These are phyloP conservation scores for Oxyria digyna DNA, from an alignment of 148 eudicot species.

Conservation along the genomic window DNA sequence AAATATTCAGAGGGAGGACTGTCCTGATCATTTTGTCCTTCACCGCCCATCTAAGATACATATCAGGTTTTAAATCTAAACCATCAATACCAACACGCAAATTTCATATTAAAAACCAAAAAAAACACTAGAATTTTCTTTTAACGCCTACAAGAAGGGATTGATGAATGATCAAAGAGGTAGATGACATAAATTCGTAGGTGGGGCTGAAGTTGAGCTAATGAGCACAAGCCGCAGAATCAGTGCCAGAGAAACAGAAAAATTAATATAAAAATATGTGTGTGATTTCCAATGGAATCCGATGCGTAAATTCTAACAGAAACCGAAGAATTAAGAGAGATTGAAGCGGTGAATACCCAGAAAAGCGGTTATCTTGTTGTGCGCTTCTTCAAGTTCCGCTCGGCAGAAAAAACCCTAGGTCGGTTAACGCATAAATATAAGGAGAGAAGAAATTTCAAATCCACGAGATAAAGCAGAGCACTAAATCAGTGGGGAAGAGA, in stretches of 20 bases:
- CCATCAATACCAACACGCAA: neutral
- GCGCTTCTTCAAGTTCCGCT: neutral
- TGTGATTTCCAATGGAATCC: conserved; percentile 2
- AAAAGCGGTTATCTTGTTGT: conserved; percentile 8
- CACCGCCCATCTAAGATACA: conserved; percentile 12
- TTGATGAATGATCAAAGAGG: neutral
- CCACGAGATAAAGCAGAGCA: conserved; percentile 8
- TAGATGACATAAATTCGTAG: conserved; percentile 2
- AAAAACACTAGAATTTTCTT: neutral
- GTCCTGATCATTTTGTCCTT: conserved; percentile 21
- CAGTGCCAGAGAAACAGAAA: neutral
- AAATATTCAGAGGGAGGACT: conserved; percentile 13
- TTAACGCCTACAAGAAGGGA: neutral
- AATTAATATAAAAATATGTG: neutral
- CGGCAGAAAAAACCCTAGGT: neutral
- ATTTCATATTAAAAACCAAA: conserved; percentile 5
- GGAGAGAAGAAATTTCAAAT: conserved; percentile 9
- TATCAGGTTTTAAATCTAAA: conserved; percentile 1
- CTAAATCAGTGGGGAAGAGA: neutral
- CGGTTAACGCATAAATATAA: conserved; percentile 9
- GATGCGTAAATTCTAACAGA: neutral
- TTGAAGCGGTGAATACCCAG: neutral
- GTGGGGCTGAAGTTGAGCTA: neutral
- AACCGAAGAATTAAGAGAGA: neutral
- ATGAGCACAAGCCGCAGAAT: neutral